Percentiles rank a stretch among this genome's conserved stretches.
These are phyloP conservation scores for Arthrobotrys conoides DNA, from an alignment of 2,329 filamentous ascomycete species.

Conservation along the genomic window DNA sequence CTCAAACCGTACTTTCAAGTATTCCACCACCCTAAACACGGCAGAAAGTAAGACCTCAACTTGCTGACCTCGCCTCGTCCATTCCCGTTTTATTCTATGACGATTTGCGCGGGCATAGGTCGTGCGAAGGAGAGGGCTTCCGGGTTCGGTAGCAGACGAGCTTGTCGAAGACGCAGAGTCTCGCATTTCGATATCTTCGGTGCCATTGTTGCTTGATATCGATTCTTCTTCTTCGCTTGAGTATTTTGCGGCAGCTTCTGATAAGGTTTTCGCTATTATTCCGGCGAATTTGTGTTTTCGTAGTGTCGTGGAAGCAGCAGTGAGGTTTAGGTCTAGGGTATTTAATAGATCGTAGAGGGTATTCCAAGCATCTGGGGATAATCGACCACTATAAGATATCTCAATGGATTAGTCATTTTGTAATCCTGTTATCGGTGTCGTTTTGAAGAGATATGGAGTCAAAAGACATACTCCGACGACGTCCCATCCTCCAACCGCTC, in stretches of 20 bases:
- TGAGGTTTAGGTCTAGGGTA: slow-evolving; percentile 34
- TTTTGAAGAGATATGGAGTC: not conserved
- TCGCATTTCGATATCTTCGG: slow-evolving; percentile 49
- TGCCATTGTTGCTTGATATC: not conserved
- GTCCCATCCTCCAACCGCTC: slow-evolving; percentile 66
- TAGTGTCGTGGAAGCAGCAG: slow-evolving; percentile 22
- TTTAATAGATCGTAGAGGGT: slow-evolving; percentile 40
- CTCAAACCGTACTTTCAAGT: slow-evolving; percentile 34
- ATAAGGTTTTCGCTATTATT: slow-evolving; percentile 49
- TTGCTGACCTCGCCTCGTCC: slow-evolving; percentile 35
- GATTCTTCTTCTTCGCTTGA: not conserved
- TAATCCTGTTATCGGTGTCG: not conserved
- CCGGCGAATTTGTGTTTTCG: slow-evolving; percentile 55
- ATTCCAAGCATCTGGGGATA: slow-evolving; percentile 49
- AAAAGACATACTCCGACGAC: slow-evolving; percentile 40
- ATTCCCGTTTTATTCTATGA: slow-evolving; percentile 22
- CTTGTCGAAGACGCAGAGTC: slow-evolving; percentile 42
- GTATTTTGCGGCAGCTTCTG: slow-evolving; percentile 40
- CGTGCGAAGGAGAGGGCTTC: slow-evolving; percentile 46
- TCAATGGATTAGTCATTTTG: not conserved
- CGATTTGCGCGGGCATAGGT: slow-evolving; percentile 26
- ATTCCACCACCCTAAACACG: slow-evolving; percentile 38
- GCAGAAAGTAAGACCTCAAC: slow-evolving; percentile 25
- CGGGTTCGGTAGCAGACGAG: slow-evolving; percentile 49
- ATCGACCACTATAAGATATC: slow-evolving; percentile 30